Conservation (phyloP, 345 rosid genomes). For the Noccaea bulbosa region DNA sequence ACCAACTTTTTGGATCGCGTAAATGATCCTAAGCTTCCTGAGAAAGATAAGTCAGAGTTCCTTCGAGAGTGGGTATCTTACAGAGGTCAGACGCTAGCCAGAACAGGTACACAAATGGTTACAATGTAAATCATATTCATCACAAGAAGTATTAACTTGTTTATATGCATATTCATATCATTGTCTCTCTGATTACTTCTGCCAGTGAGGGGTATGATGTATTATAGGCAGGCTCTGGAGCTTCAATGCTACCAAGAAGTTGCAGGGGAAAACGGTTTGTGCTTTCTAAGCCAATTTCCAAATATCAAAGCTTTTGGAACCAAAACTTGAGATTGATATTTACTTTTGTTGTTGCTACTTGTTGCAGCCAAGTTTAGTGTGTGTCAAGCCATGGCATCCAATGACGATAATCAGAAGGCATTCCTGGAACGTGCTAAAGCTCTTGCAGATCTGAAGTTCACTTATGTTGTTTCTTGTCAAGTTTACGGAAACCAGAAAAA, state of each 20-base stretch:
- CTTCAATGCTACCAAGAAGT: constrained; percentile 64
- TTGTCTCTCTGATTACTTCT: constrained; percentile 32
- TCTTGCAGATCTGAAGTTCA: constrained; percentile 86
- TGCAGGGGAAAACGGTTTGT: constrained; percentile 70
- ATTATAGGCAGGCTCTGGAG: constrained; percentile 47
- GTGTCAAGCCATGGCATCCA: constrained; percentile 45
- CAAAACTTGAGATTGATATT: neutral
- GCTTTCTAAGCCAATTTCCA: constrained; percentile 32
- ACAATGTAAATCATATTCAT: constrained; percentile 2
- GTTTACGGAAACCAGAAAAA: constrained; percentile 81
- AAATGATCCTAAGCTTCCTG: constrained; percentile 39
- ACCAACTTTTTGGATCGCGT: constrained; percentile 68
- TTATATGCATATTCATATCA: constrained; percentile 9
- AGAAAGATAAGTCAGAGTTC: constrained; percentile 49
- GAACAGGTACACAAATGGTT: constrained; percentile 64
- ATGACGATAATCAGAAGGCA: constrained; percentile 43
- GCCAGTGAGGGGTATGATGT: constrained; percentile 51
- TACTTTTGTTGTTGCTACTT: constrained; percentile 10
- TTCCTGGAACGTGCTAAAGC: constrained; percentile 58
- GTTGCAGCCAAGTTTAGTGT: constrained; percentile 56
- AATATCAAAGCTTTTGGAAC: neutral
- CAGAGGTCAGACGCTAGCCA: constrained; percentile 89
- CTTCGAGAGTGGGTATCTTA: constrained; percentile 84
- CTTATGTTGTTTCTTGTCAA: constrained; percentile 98
- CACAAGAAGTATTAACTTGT: constrained; percentile 9